These are phyloP conservation scores for Penicillium palitans DNA, from an alignment of 2,329 filamentous ascomycete genomes.

Conservation along the genomic window DNA sequence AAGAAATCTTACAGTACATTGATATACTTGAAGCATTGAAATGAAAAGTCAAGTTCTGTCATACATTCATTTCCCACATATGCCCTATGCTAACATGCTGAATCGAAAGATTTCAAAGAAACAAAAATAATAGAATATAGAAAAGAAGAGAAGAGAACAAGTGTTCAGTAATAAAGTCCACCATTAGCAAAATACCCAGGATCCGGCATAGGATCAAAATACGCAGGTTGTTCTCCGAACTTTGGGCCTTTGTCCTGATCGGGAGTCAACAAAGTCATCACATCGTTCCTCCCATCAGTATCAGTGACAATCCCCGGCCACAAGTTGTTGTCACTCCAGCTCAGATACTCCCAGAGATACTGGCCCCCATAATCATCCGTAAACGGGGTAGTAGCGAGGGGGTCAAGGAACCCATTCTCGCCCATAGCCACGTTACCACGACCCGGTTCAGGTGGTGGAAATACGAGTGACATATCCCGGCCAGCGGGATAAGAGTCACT, in stretches of 20 bases:
- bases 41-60: not conserved
- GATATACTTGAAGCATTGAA: not conserved
- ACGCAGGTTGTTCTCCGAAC: conserved; percentile 20
- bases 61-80: conserved; percentile 9
- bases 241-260: conserved; percentile 31
- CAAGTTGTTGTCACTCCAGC: conserved; percentile 39
- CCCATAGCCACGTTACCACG: conserved; percentile 19
- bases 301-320: conserved; percentile 32
- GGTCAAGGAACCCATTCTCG: conserved; percentile 28
- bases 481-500: conserved; percentile 17
- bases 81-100: conserved; percentile 11
- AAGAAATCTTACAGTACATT: not conserved
- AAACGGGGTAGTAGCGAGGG: conserved; percentile 24
- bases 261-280: conserved; percentile 25
- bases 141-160: not conserved
- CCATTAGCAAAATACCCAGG: conserved; percentile 29
- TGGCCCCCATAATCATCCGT: conserved; percentile 34
- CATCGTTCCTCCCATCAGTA: conserved; percentile 25
- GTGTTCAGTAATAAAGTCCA: conserved; percentile 27
- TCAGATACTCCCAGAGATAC: conserved; percentile 42
- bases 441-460: conserved; percentile 21
- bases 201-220: conserved; percentile 27
- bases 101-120: not conserved
- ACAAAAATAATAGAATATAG: not conserved
- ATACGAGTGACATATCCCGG: conserved; percentile 19